Base-by-base conservation (phyloP, 2,329 filamentous ascomycete genomes). In the Pleurostoma richardsiae region DNA sequence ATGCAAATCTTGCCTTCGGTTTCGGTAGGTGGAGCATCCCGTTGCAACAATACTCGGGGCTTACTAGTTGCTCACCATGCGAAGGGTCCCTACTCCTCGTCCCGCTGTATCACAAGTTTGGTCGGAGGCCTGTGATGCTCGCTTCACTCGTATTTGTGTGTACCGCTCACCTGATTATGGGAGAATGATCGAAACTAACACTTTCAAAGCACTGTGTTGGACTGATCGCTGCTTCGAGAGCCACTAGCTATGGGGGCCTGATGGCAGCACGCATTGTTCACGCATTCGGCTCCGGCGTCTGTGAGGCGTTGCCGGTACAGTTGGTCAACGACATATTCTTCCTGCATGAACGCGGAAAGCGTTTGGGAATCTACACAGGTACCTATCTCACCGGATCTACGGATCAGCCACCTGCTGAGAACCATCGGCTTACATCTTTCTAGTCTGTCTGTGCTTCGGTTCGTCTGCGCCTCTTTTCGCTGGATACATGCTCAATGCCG, bases 1-100 rank as follows among this genome's bases (percentile, higher is more conserved):
- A 83, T 56, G 73, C 79, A 1, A 83, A 82, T 57, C 66, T 83
- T 26, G 73, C 75, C 4, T 83, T 79, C 60, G 80, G 80, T 1
- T 79, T 82, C 49, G 76, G 74, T 61, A 61, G 49, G 19, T 19
- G 19, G 19, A 19, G 19, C 19, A 19, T 19, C 19, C 19, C 19
- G 19, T 19, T 19, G 19, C 19, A 19, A 19, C 19, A 19, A 19
- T 19, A 19, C 19, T 19, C 19, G 19, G 19, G 19, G 19, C 19
- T 19, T 19, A 19, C 19, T 19, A 19, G 19, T 19, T 19, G 19
- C 19, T 19, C 19, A 19, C 19, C 19, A 19, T 19, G 19, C 19
- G n/a, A 19, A 68, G 66, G 72, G 4, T 77, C 75, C 0, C 63
- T 83, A 26, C 38, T 83, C 3, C 66, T 82, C 2, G 77, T 83